A percentile compares a stretch with the other conserved stretches of the same genome.
Evolutionary conservation across 495 filamentous ascomycete genomes (phyloP).

Genomic region (Lindgomyces ingoldianus): DNA sequence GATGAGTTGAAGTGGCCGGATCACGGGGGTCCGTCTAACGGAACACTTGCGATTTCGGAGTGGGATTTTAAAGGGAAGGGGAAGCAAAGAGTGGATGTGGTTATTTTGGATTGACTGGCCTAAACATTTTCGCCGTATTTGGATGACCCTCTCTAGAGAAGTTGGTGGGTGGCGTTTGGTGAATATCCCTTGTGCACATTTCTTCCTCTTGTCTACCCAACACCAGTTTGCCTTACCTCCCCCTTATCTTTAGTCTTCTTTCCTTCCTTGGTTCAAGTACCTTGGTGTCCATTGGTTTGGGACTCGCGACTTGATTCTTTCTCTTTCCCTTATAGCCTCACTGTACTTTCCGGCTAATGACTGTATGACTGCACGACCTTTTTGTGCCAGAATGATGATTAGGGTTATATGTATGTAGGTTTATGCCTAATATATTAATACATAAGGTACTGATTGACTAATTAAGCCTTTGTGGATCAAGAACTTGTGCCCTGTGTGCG

Average conservation of each 20-base stretch:
- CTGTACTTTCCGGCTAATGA: too few species aligned
- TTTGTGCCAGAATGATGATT: too few species aligned
- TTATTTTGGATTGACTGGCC: background rate
- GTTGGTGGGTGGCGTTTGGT: background rate
- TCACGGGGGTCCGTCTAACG: background rate
- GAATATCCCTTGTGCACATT: background rate
- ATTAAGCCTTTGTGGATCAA: too few species aligned
- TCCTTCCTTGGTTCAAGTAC: background rate
- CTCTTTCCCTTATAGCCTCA: too few species aligned
- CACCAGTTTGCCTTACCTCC: background rate
- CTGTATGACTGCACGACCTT: too few species aligned
- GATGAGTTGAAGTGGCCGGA: background rate
- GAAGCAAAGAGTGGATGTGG: background rate
- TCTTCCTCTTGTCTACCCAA: background rate
- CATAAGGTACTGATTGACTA: too few species aligned
- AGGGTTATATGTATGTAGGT: too few species aligned
- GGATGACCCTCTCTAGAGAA: background rate
- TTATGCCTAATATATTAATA: too few species aligned
- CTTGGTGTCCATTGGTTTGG: background rate
- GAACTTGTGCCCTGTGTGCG: too few species aligned
- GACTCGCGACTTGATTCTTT: too few species aligned
- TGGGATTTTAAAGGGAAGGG: background rate
- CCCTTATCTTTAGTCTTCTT: background rate
- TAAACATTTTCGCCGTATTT: background rate
- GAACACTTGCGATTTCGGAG: background rate